These are phyloP conservation scores for Leptosphaerulina australis DNA, from an alignment of 2,329 filamentous ascomycete species.

Conservation along the genomic window DNA sequence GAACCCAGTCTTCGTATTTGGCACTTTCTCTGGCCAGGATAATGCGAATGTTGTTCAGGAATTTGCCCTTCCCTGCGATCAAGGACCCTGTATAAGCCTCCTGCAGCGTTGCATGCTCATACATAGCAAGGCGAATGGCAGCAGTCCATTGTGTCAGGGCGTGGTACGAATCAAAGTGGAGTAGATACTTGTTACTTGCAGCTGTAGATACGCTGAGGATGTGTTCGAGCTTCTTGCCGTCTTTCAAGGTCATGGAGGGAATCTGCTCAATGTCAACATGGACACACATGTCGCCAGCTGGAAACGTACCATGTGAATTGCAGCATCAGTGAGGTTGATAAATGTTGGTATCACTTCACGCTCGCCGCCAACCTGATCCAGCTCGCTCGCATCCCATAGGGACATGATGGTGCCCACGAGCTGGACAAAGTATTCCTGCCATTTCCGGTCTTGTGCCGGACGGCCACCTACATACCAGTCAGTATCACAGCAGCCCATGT, in stretches of 20 bases:
- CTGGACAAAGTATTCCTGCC: slow-evolving; percentile 97
- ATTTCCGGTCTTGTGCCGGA: slow-evolving; percentile 82
- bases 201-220: slow-evolving; percentile 95
- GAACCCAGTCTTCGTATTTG: slow-evolving; percentile 88
- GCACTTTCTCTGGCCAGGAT: slow-evolving; percentile 83
- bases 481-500: slow-evolving; percentile 25
- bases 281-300: neutral
- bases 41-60: slow-evolving; percentile 83
- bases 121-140: slow-evolving; percentile 91
- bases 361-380: slow-evolving; percentile 84
- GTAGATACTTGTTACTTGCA: slow-evolving; percentile 89
- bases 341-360: slow-evolving; percentile 88
- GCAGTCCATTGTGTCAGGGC: slow-evolving; percentile 96
- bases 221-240: slow-evolving; percentile 86
- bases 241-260: slow-evolving; percentile 82
- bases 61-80: slow-evolving; percentile 91
- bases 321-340: slow-evolving; percentile 96
- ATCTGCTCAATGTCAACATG: slow-evolving; percentile 41
- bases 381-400: slow-evolving; percentile 90
- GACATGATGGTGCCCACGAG: slow-evolving; percentile 94
- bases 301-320: slow-evolving; percentile 88
- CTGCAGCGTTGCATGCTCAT: slow-evolving; percentile 88
- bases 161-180: slow-evolving; percentile 95
- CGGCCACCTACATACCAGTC: slow-evolving; percentile 70
- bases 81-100: slow-evolving; percentile 96